Conservation (phyloP, 1,284 basidiomycete species). For the Cutaneotrichosporon sp. region DNA sequence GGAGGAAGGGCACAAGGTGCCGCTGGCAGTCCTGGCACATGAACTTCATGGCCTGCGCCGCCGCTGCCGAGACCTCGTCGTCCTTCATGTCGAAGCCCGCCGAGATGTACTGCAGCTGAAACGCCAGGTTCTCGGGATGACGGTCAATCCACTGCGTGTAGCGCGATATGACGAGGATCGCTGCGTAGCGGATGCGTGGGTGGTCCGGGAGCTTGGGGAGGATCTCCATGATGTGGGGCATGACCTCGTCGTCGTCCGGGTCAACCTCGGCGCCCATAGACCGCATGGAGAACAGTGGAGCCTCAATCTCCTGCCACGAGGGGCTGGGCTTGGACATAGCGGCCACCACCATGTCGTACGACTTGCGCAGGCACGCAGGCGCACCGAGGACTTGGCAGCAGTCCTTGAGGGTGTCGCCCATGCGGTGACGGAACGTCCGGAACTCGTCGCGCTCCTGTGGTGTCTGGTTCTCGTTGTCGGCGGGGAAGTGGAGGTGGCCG, state of each 20-base stretch:
- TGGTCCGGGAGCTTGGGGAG: slow-evolving; percentile 88
- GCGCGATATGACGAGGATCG: slow-evolving; percentile 89
- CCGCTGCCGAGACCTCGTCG: slow-evolving; percentile 89
- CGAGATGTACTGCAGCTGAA: slow-evolving; percentile 88
- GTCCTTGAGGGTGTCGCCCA: slow-evolving; percentile 99
- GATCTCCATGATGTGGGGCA: slow-evolving; percentile 94
- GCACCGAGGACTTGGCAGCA: slow-evolving; percentile 94
- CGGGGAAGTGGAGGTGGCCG: slow-evolving; percentile 87
- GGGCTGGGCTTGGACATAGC: slow-evolving; percentile 60
- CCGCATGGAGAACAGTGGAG: slow-evolving; percentile 95
- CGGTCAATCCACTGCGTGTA: slow-evolving; percentile 96
- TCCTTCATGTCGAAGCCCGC: slow-evolving; percentile 77
- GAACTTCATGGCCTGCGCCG: slow-evolving; percentile 94
- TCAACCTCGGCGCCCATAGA: slow-evolving; percentile 98
- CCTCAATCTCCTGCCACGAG: slow-evolving; percentile 97
- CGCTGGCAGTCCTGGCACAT: slow-evolving; percentile 96
- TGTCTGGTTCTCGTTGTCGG: slow-evolving; percentile 69
- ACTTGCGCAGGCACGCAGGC: slow-evolving; percentile 75
- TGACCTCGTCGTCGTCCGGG: slow-evolving; percentile 74
- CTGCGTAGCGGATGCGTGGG: slow-evolving; percentile 91
- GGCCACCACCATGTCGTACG: slow-evolving; percentile 76
- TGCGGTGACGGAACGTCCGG: slow-evolving; percentile 91
- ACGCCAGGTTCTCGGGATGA: slow-evolving; percentile 84
- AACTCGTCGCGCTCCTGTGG: slow-evolving; percentile 92
- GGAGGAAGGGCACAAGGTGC: slow-evolving; percentile 89